Base-by-base conservation (phyloP, 179 eudicot genomes). In the Carnegiea gigantea region DNA sequence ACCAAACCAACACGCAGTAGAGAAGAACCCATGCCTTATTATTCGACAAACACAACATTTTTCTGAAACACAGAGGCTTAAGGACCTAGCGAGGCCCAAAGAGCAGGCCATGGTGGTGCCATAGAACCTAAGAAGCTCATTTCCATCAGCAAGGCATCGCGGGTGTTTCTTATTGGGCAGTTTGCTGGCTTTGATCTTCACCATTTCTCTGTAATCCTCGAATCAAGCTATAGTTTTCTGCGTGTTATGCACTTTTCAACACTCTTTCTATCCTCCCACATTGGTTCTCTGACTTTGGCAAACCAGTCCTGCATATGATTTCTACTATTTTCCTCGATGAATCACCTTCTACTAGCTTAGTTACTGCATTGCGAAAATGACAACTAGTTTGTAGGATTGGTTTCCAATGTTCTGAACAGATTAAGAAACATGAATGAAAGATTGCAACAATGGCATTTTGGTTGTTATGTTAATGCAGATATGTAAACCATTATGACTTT, bases 121-220 rank as follows among this genome's bases (percentile, higher is more conserved):
- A 48, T 91, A 88, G 83, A 95, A 95, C 80, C 99, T 85, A 59
- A 95, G 86, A 2, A 95, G 92, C 78, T 95, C 99, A 70, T 95
- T 95, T 2, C 99, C 99, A 70, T 95, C 99, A 0, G 99, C 99
- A 15, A 95, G 74, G 70, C 99, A 95, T 10, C 99, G 89, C 9
- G 99, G 98, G 76, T 95, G 98, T 80, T 95, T 95, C 88, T 95
- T 95, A 9, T 95, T 95, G 11, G 90, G 90, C 80, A 95, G 98
- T 75, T 90, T 95, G 82, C 98, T 92, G 18, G 99, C 99, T 80
- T 90, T 95, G 73, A 78, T 70, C 81, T 95, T 95, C 11, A 95
- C 98, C 57, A 80, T 82, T 73, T 95, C 98, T 26, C 99, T 76
- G 81, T 95, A 91, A 17, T 95, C 99, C 82, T 95, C 99, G 11